Base-by-base conservation (phyloP, 2,329 filamentous ascomycete genomes). In the Beauveria scarabaeidicola region DNA sequence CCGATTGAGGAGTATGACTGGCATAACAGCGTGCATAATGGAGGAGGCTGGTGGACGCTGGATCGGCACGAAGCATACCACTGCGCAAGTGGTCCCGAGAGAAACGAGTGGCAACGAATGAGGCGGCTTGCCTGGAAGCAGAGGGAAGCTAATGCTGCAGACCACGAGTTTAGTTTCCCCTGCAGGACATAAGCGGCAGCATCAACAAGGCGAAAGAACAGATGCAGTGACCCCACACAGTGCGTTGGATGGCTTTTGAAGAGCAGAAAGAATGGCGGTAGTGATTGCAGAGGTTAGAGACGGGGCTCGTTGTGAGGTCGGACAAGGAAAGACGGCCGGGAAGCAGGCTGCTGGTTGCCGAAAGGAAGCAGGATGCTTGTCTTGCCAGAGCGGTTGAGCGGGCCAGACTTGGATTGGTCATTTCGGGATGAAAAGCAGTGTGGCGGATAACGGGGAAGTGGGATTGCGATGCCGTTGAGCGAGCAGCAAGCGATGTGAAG, bases 1-100 rank as follows among this genome's bases (percentile, higher is more conserved):
- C 52, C 7, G 43, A 56, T 41, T 48, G 53, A 46, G 43, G 43
- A 40, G 44, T 32, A 56, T 56, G 53, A 56, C 53, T 40, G 53
- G 43, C 53, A 56, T 56, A 48, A 19, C 32, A 13, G 53, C 27
- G 44, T 36, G 53, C 53, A 47, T 56, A 43, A 58, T 32, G 46
- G 38, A 32, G 46, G 46, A 41, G 55, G 55, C 46, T 56, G 53
- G 53, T 25, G 21, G 36, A 43, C 25, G n/a, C 32, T 41, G 55
- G 44, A 51, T 58, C 46, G 50, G 36, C 55, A 43, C 15, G 25
- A 41, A 23, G 25, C 46, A 15, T 51, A 21, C 36, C 4, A 11
- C 27, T 58, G 46, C 23, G 25, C 29, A 43, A 27, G 55, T 21
- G 36, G 36, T 29, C n/a, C 23, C 10, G n/a, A 50, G 36, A 58